Conservation (phyloP, 169 alveolate species). For the Plasmodium vivax region DNA sequence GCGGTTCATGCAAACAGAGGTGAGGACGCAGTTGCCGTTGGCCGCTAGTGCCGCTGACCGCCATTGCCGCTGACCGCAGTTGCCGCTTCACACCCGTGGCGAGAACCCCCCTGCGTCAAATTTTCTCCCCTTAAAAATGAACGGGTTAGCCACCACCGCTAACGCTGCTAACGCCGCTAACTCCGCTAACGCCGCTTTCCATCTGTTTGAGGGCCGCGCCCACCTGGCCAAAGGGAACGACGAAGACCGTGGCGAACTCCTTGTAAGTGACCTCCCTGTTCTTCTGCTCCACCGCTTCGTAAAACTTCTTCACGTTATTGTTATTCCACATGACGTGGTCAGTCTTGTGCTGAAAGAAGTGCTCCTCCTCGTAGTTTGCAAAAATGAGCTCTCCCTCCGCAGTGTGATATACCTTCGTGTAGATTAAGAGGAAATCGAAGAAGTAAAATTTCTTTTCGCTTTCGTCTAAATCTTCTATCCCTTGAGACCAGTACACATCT, state of each 20-base stretch:
- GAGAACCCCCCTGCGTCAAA: background rate
- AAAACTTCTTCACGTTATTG: constrained; percentile 50
- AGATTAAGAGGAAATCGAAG: constrained; percentile 39
- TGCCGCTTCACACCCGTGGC: background rate
- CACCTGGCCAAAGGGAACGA: constrained; percentile 12
- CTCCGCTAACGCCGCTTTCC: background rate
- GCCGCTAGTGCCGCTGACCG: too few relatives aligned
- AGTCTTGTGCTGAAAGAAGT: constrained; percentile 38
- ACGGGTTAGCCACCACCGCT: background rate
- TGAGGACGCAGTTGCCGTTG: background rate
- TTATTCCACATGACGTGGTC: constrained; percentile 42
- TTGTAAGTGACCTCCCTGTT: constrained; percentile 20
- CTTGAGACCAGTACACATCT: constrained; percentile 56
- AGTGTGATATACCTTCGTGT: constrained; percentile 50
- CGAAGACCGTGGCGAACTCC: constrained; percentile 28
- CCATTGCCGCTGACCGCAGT: background rate
- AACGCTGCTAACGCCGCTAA: too few relatives aligned
- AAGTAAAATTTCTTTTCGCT: constrained; percentile 52
- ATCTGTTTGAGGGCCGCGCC: background rate
- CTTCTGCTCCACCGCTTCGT: constrained; percentile 12
- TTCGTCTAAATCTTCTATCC: constrained; percentile 27
- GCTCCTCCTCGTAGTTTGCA: constrained; percentile 51
- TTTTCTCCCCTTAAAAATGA: background rate
- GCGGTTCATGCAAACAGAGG: background rate
- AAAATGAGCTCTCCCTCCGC: constrained; percentile 30